Conservation (phyloP, 2,329 filamentous ascomycete species). For the Laburnicola sp. region DNA sequence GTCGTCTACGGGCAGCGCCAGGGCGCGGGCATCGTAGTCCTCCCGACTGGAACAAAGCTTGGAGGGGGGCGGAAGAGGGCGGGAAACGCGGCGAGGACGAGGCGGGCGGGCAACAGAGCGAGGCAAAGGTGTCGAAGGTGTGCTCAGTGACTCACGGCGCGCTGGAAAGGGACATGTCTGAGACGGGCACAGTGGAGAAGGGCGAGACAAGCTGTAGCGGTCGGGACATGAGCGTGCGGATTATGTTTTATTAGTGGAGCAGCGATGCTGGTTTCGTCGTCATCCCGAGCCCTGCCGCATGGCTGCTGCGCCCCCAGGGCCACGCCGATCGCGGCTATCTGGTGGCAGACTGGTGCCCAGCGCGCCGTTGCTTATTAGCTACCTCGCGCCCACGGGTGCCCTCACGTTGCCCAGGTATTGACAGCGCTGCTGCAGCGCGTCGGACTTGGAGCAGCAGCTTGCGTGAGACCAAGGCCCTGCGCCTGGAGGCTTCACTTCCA, state of each 20-base stretch:
- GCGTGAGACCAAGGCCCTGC: no score
- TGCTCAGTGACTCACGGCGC: constrained; percentile 2
- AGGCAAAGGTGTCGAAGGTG: not conserved
- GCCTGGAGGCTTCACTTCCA: no score
- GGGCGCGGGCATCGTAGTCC: constrained; percentile 58
- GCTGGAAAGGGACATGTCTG: constrained; percentile 11
- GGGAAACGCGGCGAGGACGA: constrained; percentile 7
- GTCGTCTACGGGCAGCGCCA: constrained; percentile 56
- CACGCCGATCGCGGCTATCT: constrained; percentile 1
- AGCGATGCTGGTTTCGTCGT: constrained; percentile 12
- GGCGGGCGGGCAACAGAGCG: constrained; percentile 1
- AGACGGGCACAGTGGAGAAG: not conserved
- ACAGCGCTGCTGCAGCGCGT: no score
- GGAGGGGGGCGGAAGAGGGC: constrained; percentile 16
- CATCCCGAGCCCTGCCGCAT: constrained; percentile 2
- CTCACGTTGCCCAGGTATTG: no score
- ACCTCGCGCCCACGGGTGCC: no score
- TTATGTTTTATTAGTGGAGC: constrained; percentile 2
- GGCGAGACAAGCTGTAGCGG: constrained; percentile 7
- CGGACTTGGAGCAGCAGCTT: no score
- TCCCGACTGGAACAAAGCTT: constrained; percentile 13
- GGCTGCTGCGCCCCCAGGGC: constrained; percentile 1
- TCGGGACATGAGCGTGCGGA: constrained; percentile 1
- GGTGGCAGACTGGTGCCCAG: no score
- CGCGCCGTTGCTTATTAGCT: no score